Percentiles rank a stretch among this genome's conserved stretches.
Evolutionary conservation across 2,329 filamentous ascomycete genomes (phyloP).

Genomic region (Pyrenophora graminea): DNA sequence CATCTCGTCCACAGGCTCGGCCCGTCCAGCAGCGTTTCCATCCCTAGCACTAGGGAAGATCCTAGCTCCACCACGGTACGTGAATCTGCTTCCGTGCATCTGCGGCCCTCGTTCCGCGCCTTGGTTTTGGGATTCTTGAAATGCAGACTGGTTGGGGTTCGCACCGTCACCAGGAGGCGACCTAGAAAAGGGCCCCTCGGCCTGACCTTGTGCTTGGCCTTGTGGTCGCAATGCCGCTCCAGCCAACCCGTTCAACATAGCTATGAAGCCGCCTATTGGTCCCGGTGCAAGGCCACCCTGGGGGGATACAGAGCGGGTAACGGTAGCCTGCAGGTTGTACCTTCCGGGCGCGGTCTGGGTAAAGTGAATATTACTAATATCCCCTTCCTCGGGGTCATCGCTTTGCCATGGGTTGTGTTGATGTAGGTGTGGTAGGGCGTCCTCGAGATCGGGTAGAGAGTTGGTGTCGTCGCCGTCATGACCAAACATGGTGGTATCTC

Average conservation of each 20-base stretch:
- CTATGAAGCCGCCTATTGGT: conserved; percentile 49
- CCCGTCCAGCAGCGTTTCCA: conserved; percentile 54
- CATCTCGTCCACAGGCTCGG: conserved; percentile 54
- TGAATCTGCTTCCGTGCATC: conserved; percentile 29
- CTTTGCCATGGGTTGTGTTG: conserved; percentile 56
- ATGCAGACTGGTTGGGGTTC: conserved; percentile 18
- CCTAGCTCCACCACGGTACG: conserved; percentile 42
- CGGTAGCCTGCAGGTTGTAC: conserved; percentile 43
- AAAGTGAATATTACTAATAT: conserved; percentile 54
- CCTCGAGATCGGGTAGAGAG: conserved; percentile 35
- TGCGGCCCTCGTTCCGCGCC: conserved; percentile 18
- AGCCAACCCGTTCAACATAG: conserved; percentile 53
- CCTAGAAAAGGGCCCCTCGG: conserved; percentile 21
- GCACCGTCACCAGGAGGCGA: conserved; percentile 16
- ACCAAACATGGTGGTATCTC: conserved; percentile 46
- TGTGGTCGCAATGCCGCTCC: conserved; percentile 34
- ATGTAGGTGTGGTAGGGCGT: conserved; percentile 30
- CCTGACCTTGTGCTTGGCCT: conserved; percentile 20
- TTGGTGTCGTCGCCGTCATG: conserved; percentile 35
- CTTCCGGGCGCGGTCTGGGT: conserved; percentile 40
- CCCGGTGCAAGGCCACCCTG: conserved; percentile 26
- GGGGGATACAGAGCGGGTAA: conserved; percentile 40
- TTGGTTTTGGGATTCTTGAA: conserved; percentile 20
- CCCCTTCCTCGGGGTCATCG: conserved; percentile 56
- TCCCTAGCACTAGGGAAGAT: conserved; percentile 59